A percentile compares a stretch with the other conserved stretches of the same genome.
Conservation (phyloP, 2,329 filamentous ascomycete genomes). For the Berkeleyomyces basicola region DNA sequence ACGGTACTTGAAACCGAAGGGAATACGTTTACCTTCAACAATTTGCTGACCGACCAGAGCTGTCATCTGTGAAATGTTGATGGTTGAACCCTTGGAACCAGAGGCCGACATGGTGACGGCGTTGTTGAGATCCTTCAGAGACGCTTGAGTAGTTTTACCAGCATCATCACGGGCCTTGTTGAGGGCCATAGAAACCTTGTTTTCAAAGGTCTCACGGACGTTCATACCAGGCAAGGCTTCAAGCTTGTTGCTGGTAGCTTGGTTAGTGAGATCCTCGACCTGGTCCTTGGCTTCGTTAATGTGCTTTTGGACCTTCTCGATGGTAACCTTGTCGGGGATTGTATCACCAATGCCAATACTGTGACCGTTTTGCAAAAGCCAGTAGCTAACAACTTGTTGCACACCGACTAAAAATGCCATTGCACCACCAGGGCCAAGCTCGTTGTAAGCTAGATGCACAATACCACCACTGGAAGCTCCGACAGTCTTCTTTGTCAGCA, state of each 20-base stretch:
- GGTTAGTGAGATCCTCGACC: conserved; percentile 56
- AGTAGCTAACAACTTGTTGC: conserved; percentile 91
- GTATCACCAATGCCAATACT: conserved; percentile 98
- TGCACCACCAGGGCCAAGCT: conserved; percentile 68
- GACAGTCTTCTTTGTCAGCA: conserved; percentile 85
- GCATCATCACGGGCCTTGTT: conserved; percentile 95
- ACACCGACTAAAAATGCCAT: conserved; percentile 94
- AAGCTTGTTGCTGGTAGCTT: conserved; percentile 71
- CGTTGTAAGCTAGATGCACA: conserved; percentile 91
- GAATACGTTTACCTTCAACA: conserved; percentile 96
- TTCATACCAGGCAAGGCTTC: conserved; percentile 98
- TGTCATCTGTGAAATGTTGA: conserved; percentile 99
- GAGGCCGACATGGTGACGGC: conserved; percentile 92
- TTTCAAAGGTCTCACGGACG: conserved; percentile 94
- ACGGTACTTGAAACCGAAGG: conserved; percentile 96
- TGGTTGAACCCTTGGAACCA: conserved; percentile 94
- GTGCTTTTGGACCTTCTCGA: conserved; percentile 65
- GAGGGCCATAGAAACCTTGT: conserved; percentile 82
- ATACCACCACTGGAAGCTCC: conserved; percentile 83
- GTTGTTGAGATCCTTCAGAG: conserved; percentile 90
- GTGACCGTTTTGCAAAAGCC: conserved; percentile 90
- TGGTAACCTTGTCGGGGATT: conserved; percentile 74
- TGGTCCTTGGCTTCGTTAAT: conserved; percentile 69
- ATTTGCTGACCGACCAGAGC: conserved; percentile 96
- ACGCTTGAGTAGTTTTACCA: conserved; percentile 79